Evolutionary conservation across 1,284 basidiomycete genomes (phyloP), one percentile per base, ranked within the genome.

Genomic region (Leucoagaricus sp.): DNA sequence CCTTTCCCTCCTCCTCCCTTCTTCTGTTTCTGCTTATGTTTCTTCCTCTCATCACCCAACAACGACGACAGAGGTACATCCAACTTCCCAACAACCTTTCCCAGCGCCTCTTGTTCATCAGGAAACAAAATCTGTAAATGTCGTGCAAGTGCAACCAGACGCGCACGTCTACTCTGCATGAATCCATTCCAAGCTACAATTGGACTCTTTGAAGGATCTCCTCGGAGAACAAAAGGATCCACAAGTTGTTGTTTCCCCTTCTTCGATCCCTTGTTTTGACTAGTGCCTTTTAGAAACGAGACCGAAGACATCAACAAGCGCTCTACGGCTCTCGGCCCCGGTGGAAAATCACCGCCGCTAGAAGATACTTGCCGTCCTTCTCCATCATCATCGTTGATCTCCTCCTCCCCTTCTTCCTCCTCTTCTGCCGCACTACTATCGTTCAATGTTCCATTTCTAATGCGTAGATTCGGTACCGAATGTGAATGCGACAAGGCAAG

Each of bases 61-160:
- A 4, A 5, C 4, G 29, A 10, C 5, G 28, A 17, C 19, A 29
- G 36, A 28, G 9, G 25, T 19, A 29, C 48, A 51, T 65, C 63
- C 42, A 72, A 51, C 44, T 64, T 60, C 26, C 53, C 44, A 58
- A 69, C 60, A 45, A 87, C 70, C 33, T 67, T 63, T 26, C 74
- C 72, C 38, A 87, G 74, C 26, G 74, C 70, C 17, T 71, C 72
- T 46, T 72, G 73, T 59, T 87, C 82, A 59, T 79, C 76, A 10
- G 82, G 83, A 65, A 86, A 87, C 41, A 80, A 70, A 59, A 80
- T 73, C 47, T 79, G 77, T 49, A 87, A 70, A 63, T 84, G 84
- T 61, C 79, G 75, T 13, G 82, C 80, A 19, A 87, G 75, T 53
- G 75, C 69, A 25, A 82, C 77, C 42, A 86, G 65, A 58, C 81